Base-by-base conservation (phyloP, 2,329 filamentous ascomycete species). In the Aspergillus proliferans region DNA sequence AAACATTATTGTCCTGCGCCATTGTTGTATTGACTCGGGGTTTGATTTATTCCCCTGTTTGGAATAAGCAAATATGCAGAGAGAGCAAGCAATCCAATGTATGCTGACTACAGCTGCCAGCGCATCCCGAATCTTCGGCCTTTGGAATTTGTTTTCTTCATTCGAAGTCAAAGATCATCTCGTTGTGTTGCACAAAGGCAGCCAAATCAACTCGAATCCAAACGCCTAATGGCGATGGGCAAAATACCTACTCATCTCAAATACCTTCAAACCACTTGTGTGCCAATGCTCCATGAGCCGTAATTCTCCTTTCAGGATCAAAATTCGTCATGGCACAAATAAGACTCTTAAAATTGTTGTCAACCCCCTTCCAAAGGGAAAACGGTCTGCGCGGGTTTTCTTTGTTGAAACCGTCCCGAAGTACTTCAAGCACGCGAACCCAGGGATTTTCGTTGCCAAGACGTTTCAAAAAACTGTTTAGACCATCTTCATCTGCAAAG, bases 351-450 rank as follows among this genome's bases (percentile, higher is more conserved):
- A 67, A 65, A 24, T 62, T 60, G 30, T 55, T 53, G 40, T 67
- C 59, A 46, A 71, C 61, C 36, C 60, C 59, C 51, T 70, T 64
- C 69, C 71, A 74, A 41, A 69, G 52, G 22, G 60, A 51, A 50
- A 75, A 76, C 19, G 74, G 75, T 43, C 62, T 62, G 18, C 71
- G 63, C 0, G 72, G 73, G 53, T 71, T 71, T n/a, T 67, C 61
- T 42, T 66, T 50, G 47, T 66, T 64, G 48, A 76, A 77, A 2
- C 68, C 67, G 34, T 67, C 65, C 26, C 61, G 57, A 43, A 72
- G 64, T 36, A 68, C 62, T 43, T 65, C 59, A 40, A 75, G 66
- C 30, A 70, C 60, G 30, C 67, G 49, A 26, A 60, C 58, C 66
- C 67, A 75, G 15, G 68, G 70, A 52, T 68, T 72, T 21, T 4